Conservation (phyloP, 2,329 filamentous ascomycete species). For the Rachicladosporium sp. region DNA sequence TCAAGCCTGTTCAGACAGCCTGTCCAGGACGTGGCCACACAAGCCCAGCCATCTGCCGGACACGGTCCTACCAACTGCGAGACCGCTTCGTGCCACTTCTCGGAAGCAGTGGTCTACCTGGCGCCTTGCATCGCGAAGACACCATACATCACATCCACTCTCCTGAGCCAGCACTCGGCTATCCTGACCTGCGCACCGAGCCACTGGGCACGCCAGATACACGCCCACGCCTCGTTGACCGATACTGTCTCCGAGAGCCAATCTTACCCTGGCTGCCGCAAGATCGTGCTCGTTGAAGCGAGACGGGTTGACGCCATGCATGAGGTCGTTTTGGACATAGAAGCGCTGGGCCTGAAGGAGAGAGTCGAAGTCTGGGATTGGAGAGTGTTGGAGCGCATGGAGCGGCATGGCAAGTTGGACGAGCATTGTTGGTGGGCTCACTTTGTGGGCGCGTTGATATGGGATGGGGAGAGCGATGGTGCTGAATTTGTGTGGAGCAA, state of each 20-base stretch:
- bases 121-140: slow-evolving; percentile 18
- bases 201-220: slow-evolving; percentile 21
- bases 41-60: no score
- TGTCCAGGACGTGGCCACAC: no score
- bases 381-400: slow-evolving; percentile 16
- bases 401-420: neutral
- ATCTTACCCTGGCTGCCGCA: slow-evolving; percentile 18
- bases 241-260: slow-evolving; percentile 21
- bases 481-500: slow-evolving; percentile 2
- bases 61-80: no score
- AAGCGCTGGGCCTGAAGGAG: slow-evolving; percentile 17
- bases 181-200: slow-evolving; percentile 6
- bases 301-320: slow-evolving; percentile 10
- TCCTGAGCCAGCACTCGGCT: slow-evolving; percentile 13
- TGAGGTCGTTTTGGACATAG: slow-evolving; percentile 9
- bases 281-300: slow-evolving; percentile 22
- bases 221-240: slow-evolving; percentile 9
- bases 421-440: neutral
- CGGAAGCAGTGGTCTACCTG: slow-evolving; percentile 14
- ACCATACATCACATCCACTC: slow-evolving; percentile 18
- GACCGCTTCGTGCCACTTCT: slow-evolving; percentile 11
- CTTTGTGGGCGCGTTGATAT: slow-evolving; percentile 19
- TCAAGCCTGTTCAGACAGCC: no score
- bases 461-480: slow-evolving; percentile 5
- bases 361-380: slow-evolving; percentile 21